These are phyloP conservation scores for Camelina sativa DNA, from an alignment of 345 rosid species.

Conservation along the genomic window DNA sequence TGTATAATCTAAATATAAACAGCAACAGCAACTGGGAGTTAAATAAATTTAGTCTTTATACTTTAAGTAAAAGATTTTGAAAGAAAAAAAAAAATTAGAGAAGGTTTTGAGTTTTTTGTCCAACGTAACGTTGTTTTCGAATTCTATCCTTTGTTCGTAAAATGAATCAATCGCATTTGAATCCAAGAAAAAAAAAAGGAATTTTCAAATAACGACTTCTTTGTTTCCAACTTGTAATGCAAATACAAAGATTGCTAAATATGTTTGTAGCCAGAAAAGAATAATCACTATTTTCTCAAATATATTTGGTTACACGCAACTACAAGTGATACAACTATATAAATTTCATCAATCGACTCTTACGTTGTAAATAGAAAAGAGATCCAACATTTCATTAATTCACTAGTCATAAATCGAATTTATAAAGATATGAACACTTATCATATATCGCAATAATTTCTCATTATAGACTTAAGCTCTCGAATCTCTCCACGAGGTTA, in stretches of 20 bases:
- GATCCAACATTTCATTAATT: constrained; percentile 1
- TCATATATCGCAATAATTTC: constrained; percentile 1
- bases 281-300: neutral
- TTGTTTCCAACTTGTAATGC: neutral
- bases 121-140: neutral
- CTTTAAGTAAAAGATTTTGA: neutral
- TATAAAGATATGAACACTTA: constrained; percentile 3
- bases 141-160: neutral
- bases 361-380: constrained; percentile 7
- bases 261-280: neutral
- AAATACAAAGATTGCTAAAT: neutral
- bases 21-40: too few species aligned
- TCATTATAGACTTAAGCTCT: constrained; percentile 12
- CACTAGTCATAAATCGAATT: neutral
- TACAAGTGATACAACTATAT: neutral
- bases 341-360: neutral
- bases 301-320: neutral
- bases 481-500: constrained; percentile 23
- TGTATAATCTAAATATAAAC: too few species aligned
- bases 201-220: neutral
- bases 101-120: neutral
- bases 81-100: neutral
- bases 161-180: neutral
- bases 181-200: neutral
- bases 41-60: too few species aligned